phyloP scores from a whole-genome alignment of 148 eudicot species.

The Linanthus parryae region DNA sequence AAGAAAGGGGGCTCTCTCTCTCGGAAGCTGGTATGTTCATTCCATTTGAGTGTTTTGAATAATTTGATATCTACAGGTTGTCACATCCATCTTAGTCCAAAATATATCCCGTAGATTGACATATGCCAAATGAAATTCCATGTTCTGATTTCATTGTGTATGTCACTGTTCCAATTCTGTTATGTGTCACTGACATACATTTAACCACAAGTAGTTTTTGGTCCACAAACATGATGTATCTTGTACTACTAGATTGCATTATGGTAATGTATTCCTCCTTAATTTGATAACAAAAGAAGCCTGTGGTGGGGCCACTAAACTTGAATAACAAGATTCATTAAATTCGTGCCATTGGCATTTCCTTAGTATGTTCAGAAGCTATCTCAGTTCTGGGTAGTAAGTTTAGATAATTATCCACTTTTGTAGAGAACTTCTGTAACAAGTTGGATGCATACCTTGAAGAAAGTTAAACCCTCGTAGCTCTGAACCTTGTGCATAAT shows the following conservation, averaged over 20 bases:
- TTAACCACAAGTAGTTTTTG: not conserved
- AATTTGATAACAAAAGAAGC: too few species aligned
- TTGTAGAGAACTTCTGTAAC: too few species aligned
- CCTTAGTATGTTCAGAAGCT: not conserved
- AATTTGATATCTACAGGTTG: not conserved
- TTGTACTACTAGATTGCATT: too few species aligned
- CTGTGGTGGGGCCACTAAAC: too few species aligned
- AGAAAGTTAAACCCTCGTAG: not conserved
- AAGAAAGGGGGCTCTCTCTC: conserved; percentile 41
- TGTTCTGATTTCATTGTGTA: too few species aligned
- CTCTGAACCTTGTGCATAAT: not conserved
- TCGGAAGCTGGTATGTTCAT: conserved; percentile 59
- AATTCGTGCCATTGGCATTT: too few species aligned
- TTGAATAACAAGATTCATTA: too few species aligned
- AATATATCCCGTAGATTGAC: not conserved
- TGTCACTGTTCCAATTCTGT: too few species aligned
- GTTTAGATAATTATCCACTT: not conserved
- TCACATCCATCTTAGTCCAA: not conserved
- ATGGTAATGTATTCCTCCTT: too few species aligned
- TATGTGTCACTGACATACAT: too few species aligned
- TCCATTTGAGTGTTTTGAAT: not conserved
- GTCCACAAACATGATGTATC: too few species aligned
- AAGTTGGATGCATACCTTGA: not conserved
- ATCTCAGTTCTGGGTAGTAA: not conserved
- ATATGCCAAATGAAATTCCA: not conserved